Percentiles rank a stretch among this genome's conserved stretches.
Evolutionary conservation across 108 stramenopile genomes (phyloP).

Genomic region (Cyclostephanos tholiformis): DNA sequence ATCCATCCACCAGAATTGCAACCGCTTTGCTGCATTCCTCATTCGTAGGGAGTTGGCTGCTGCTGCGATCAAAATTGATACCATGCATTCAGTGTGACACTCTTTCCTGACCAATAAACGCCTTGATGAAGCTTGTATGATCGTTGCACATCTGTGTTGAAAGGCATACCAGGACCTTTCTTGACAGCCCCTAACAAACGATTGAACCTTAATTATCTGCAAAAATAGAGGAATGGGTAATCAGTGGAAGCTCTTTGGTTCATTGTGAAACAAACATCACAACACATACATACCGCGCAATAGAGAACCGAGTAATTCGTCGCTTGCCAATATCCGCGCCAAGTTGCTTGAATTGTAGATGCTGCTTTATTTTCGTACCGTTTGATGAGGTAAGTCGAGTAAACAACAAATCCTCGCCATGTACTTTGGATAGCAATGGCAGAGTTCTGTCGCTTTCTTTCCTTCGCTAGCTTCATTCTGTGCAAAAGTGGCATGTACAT

Average conservation of each 20-base stretch:
- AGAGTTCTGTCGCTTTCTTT: conserved; percentile 19
- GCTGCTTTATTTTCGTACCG: conserved; percentile 54
- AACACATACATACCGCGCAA: conserved; percentile 24
- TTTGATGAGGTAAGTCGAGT: conserved; percentile 27
- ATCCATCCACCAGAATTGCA: conserved; percentile 75
- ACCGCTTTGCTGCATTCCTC: conserved; percentile 58
- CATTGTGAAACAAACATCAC: not conserved
- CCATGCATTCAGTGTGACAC: conserved; percentile 39
- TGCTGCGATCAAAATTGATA: conserved; percentile 43
- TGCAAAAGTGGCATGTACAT: conserved; percentile 39
- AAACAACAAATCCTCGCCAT: conserved; percentile 49
- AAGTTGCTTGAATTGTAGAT: conserved; percentile 60
- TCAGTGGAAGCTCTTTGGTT: not conserved
- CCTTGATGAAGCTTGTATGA: conserved; percentile 70
- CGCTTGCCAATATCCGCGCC: conserved; percentile 73
- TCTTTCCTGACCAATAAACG: conserved; percentile 56
- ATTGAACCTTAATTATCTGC: conserved; percentile 70
- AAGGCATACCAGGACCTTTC: conserved; percentile 51
- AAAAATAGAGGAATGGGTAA: conserved; percentile 20
- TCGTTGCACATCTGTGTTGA: conserved; percentile 66
- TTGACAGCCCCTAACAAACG: conserved; percentile 62
- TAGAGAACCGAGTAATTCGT: conserved; percentile 71
- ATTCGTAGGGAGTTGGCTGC: conserved; percentile 53
- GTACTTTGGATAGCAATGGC: conserved; percentile 31
- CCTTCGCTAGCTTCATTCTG: conserved; percentile 35